Percentiles rank a stretch among this genome's conserved stretches.
Conservation (phyloP, 805 yeast genomes). For the Komagataella ulmi region DNA sequence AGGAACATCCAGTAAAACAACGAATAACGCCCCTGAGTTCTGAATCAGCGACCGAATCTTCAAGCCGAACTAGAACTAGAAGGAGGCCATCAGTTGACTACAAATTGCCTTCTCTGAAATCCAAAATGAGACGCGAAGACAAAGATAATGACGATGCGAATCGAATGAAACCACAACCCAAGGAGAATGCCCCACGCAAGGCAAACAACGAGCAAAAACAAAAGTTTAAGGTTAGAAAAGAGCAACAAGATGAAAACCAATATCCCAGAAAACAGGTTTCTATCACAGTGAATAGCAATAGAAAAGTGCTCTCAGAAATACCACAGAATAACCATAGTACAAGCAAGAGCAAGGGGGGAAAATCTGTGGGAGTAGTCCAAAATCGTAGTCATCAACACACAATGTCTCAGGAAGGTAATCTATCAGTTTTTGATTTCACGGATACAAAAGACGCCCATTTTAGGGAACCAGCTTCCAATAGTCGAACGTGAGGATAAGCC, state of each 20-base stretch:
- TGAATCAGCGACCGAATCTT: slow-evolving; percentile 15
- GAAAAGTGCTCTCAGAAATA: not conserved
- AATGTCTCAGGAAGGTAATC: not conserved
- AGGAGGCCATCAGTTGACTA: slow-evolving; percentile 45
- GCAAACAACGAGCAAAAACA: not conserved
- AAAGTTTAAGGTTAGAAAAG: not conserved
- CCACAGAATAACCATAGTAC: not conserved
- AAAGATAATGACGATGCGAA: slow-evolving; percentile 48
- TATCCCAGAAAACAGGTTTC: not conserved
- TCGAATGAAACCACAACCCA: not conserved
- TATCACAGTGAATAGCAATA: not conserved
- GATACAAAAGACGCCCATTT: not conserved
- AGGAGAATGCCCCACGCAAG: not conserved
- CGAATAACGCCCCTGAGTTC: slow-evolving; percentile 17
- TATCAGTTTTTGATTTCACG: not conserved
- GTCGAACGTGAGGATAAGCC: not conserved
- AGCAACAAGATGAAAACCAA: not conserved
- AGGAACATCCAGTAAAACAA: not conserved
- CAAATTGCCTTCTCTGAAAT: slow-evolving; percentile 51
- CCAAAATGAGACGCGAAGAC: slow-evolving; percentile 56
- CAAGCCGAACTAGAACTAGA: slow-evolving; percentile 25
- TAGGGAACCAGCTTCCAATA: no score
- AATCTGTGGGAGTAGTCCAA: not conserved
- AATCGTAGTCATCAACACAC: not conserved
- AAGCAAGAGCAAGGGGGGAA: not conserved